Evolutionary conservation across 139 green algal species (phyloP).

Genomic region (Chlorella vulgaris): DNA sequence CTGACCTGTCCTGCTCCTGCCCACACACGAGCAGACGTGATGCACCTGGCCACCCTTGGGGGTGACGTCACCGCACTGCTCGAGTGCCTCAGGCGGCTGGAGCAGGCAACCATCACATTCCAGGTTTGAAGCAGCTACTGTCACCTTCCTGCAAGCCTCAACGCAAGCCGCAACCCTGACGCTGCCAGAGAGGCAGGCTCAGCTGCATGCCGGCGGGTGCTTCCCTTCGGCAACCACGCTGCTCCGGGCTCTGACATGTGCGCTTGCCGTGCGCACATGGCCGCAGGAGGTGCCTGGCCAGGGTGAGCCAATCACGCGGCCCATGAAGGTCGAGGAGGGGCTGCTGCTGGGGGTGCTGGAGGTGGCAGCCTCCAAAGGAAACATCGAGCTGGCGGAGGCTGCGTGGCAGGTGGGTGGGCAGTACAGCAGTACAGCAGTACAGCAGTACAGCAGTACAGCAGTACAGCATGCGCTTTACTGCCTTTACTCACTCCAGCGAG

Average conservation of each 20-base stretch:
- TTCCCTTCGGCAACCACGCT: not conserved
- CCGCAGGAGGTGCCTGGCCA: too few species aligned
- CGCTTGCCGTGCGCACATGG: too few species aligned
- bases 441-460: too few species aligned
- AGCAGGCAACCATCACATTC: not conserved
- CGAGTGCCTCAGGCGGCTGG: constrained; percentile 4
- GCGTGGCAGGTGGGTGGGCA: constrained; percentile 8
- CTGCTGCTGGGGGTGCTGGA: constrained; percentile 34
- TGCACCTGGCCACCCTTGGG: not conserved
- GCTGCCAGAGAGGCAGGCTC: too few species aligned
- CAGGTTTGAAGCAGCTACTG: not conserved
- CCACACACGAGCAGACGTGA: not conserved
- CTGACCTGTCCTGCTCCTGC: not conserved
- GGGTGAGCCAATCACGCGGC: not conserved
- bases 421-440: too few species aligned
- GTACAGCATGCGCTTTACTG: not conserved
- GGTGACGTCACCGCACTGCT: not conserved
- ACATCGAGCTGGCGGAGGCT: constrained; percentile 18
- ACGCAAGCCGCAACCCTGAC: too few species aligned
- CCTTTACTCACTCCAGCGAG: not conserved
- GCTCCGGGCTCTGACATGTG: too few species aligned
- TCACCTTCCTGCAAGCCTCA: too few species aligned
- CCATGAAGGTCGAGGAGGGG: constrained; percentile 33
- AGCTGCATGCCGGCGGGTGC: not conserved
- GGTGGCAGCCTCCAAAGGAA: constrained; percentile 7